Evolutionary conservation across 805 yeast species (phyloP).

Genomic region (Ogataea polymorpha): DNA sequence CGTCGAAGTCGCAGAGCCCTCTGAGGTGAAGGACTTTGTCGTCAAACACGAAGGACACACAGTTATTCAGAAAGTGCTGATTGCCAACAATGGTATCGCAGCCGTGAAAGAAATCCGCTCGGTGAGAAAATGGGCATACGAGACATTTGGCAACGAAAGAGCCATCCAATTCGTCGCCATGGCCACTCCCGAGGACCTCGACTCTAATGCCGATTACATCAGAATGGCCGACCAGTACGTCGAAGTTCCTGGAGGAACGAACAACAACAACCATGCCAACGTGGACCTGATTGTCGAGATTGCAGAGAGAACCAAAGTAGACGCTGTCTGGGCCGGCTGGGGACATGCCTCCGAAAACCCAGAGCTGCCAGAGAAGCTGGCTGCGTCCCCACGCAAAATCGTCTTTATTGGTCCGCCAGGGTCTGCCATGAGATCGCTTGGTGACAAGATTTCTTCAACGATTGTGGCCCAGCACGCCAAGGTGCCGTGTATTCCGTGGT

Average conservation of each 20-base stretch:
- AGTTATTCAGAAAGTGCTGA: constrained; percentile 80
- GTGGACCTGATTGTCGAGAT: constrained; percentile 95
- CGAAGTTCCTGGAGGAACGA: constrained; percentile 99
- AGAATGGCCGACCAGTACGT: constrained; percentile 99
- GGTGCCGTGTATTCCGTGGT: constrained; percentile 99
- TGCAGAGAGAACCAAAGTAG: constrained; percentile 94
- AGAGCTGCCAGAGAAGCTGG: constrained; percentile 84
- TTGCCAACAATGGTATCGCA: constrained; percentile 98
- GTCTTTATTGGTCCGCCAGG: constrained; percentile 99
- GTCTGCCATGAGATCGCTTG: constrained; percentile 98
- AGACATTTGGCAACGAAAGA: constrained; percentile 95
- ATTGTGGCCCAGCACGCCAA: constrained; percentile 98
- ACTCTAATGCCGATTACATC: constrained; percentile 95
- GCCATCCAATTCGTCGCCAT: constrained; percentile 92
- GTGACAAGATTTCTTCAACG: constrained; percentile 97
- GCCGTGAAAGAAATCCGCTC: constrained; percentile 98
- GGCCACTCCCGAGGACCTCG: constrained; percentile 99
- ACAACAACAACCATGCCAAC: constrained; percentile 96
- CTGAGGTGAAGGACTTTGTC: constrained; percentile 80
- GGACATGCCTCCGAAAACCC: constrained; percentile 99
- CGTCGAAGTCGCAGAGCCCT: constrained; percentile 72
- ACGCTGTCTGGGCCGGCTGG: constrained; percentile 99
- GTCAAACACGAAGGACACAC: constrained; percentile 89
- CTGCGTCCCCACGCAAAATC: constrained; percentile 86
- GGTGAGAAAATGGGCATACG: constrained; percentile 98